Base-by-base conservation (phyloP, 1,284 basidiomycete genomes). In the Lentinula novae-zelandiae region DNA sequence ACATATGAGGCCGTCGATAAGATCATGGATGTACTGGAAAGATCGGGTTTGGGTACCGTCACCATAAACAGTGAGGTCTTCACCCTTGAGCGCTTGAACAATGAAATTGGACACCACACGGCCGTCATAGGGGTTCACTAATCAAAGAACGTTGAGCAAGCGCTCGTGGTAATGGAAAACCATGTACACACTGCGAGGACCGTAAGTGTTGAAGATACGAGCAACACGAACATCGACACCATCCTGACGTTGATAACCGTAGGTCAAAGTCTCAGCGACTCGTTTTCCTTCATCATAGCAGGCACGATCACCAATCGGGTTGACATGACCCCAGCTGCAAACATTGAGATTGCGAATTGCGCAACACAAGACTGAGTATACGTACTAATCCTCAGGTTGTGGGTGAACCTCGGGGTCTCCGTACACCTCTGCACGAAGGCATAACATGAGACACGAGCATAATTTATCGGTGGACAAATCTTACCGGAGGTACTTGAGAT, bases 211-310 rank as follows among this genome's bases (percentile, higher is more conserved):
- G 83, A 98, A 97, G 69, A 98, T 98, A 67, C 95, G 90, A 3
- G 95, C 95, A 52, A 98, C 95, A 60, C 95, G 89, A 55, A 98
- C 93, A 67, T 98, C 93, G 62, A 99, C 96, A 60, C 88, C 88
- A 71, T 98, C 95, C 74, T 97, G 96, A 62, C 92, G 84, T 67
- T 92, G 90, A 81, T 92, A 98, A 56, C 95, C 95, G 72, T 97
- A 97, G 9, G 95, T 95, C 67, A 98, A 77, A 10, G 95, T 96
- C 78, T 96, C 94, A 52, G 94, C 94, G 48, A 96, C 93, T 70
- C 94, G 93, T 77, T 96, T 96, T 57, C 94, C 96, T 79, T 99
- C 96, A 70, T 99, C 96, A 73, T 99, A 99, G 76, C 96, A 98
- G 38, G 96, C 96, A 64, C 96, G 90, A 62, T 94, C 93, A 33